Base-by-base conservation (phyloP, 2,329 filamentous ascomycete genomes). In the Hypoxylon sp. region DNA sequence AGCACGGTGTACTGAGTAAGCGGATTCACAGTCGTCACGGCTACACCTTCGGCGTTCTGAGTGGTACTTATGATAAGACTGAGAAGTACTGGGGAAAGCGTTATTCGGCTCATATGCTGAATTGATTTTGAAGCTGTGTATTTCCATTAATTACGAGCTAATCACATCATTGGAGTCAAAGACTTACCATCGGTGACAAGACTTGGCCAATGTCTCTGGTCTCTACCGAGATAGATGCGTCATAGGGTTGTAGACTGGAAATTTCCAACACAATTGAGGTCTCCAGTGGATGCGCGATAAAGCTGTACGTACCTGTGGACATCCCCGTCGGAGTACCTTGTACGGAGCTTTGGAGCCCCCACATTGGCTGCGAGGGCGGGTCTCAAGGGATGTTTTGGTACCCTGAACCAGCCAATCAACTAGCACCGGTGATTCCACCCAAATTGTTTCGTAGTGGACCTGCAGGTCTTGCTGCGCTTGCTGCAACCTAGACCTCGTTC, bases 391-490 rank as follows among this genome's bases (percentile, higher is more conserved):
- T 40, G 48, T 63, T 60, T 45, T 33, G 38, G 45, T 24, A 12
- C 24, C 14, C 20, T 49, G 9, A 33, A 26, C 6, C 28, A 20
- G 18, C 64, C 64, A 63, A 66, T 66, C 50, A 64, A 30, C 20
- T 52, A 20, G 28, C 16, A 42, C 33, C 3, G 32, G 20, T 33
- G 8, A 12, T 28, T 5, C 33, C 4, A 38, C 26, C 38, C 22
- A 48, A 33, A 22, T 55, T 42, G 46, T 53, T 63, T 56, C 49
- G 12, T 48, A 60, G 50, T 49, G 63, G 52, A 59, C 63, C 58
- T 66, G 63, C 63, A 66, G 63, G 20, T 61, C 42, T 64, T 57
- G 62, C 62, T 48, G 58, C 52, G 20, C 50, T 48, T 40, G 48
- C 33, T 65, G 46, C 44, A 53, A 46, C 36, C 46, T 28, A 50